Evolutionary conservation across 2,329 filamentous ascomycete genomes (phyloP), one percentile per base, ranked within the genome.

Genomic region (Aspergillus sp.): DNA sequence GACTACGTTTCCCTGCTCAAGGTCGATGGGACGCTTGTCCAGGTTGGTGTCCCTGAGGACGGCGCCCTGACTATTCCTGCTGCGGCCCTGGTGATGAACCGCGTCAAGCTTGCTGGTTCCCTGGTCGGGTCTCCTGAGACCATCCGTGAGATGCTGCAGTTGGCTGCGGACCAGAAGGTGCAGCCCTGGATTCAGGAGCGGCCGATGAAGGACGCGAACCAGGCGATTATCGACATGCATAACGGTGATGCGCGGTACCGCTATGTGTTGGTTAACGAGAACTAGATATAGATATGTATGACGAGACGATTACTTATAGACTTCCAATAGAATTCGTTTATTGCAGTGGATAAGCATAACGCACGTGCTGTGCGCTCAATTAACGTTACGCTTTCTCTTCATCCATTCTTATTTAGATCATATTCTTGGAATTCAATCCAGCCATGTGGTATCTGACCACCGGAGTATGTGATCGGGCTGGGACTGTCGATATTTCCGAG

Each of bases 21-120:
- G 48, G 76, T 79, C 12, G 79, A 83, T 47, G 87, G 88, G 11
- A 79, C 78, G 8, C 83, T 89, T 58, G 80, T 89, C 51, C 86
- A 90, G 70, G 80, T 91, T 43, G 88, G 87, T 60, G 79, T 82
- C 1, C 88, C 88, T 1, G 88, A 91, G 61, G 83, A 83, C 53
- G 72, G 72, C 3, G 25, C 43, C 6, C 25, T 54, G 7, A 62
- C 69, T 5, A 83, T 84, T 12, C 71, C 73, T 1, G 81, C 89
- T 59, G 80, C 77, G 52, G 81, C 83, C 3, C 83, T 84, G 63
- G 73, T 79, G 2, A 74, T 90, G 53, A 83, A 89, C 17, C 85
- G 82, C 2, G 63, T 79, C 37, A 81, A 78, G 66, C 68, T 87
- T n/a, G 76, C 75, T 11, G 84, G 83, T 9, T 77, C 73, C 6